Conservation (phyloP, 2,329 filamentous ascomycete genomes). For the Tolypocladium guangdongense region DNA sequence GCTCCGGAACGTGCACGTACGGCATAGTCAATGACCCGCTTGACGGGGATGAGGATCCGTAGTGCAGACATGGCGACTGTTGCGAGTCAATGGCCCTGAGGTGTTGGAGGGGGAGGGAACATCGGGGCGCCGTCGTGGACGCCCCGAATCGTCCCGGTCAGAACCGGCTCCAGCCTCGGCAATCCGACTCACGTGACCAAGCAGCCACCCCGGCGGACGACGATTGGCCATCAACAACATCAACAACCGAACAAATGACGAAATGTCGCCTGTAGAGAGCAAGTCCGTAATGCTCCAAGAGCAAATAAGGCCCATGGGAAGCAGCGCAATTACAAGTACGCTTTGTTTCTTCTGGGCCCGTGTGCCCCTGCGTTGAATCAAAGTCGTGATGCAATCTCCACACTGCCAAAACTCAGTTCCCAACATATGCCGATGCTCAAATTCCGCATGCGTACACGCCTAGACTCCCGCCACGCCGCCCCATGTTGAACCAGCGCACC, state of each 20-base stretch:
- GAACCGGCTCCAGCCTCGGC: slow-evolving; percentile 32
- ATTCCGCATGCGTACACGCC: slow-evolving; percentile 12
- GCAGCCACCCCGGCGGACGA: neutral
- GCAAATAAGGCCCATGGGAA: too few species aligned
- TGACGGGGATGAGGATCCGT: slow-evolving; percentile 69
- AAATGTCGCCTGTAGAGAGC: neutral
- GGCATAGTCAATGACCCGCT: slow-evolving; percentile 80
- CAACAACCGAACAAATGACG: neutral
- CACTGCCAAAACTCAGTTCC: neutral
- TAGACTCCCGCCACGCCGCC: slow-evolving; percentile 13
- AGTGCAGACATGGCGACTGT: slow-evolving; percentile 45
- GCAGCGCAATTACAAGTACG: too few species aligned
- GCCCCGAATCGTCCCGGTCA: slow-evolving; percentile 25
- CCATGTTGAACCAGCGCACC: slow-evolving; percentile 9
- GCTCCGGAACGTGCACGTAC: slow-evolving; percentile 33
- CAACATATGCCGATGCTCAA: slow-evolving; percentile 1
- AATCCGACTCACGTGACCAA: slow-evolving; percentile 23
- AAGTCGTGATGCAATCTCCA: neutral
- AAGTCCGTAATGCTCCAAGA: too few species aligned
- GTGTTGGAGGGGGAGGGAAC: slow-evolving; percentile 1
- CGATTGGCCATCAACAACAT: too few species aligned
- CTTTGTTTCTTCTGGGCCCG: neutral
- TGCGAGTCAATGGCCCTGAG: slow-evolving; percentile 12
- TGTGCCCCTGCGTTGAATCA: neutral
- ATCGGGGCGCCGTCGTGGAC: neutral